Conservation (phyloP, 495 filamentous ascomycete genomes). For the Penicillium silybi region DNA sequence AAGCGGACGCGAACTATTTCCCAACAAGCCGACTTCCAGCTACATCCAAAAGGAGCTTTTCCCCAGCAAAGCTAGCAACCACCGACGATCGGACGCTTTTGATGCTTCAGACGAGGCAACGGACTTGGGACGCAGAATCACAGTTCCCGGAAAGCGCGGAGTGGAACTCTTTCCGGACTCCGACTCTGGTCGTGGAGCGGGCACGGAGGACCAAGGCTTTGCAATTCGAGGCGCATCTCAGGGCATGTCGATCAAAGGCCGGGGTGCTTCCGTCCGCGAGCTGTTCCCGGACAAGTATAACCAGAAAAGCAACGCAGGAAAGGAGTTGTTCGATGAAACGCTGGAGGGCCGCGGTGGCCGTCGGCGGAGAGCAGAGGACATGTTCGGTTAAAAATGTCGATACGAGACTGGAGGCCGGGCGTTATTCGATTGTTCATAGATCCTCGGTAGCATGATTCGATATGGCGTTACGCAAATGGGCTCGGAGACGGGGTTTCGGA, state of each 20-base stretch:
- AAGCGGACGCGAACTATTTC: constrained; percentile 43
- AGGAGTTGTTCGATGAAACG: constrained; percentile 64
- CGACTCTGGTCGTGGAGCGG: constrained; percentile 4
- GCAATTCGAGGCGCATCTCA: constrained; percentile 60
- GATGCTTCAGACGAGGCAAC: constrained; percentile 62
- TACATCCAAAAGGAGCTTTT: constrained; percentile 65
- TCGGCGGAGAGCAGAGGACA: constrained; percentile 47
- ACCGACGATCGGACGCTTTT: constrained; percentile 61
- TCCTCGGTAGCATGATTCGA: constrained; percentile 14
- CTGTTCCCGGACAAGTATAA: constrained; percentile 65
- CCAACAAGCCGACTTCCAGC: constrained; percentile 43
- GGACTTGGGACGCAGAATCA: constrained; percentile 50
- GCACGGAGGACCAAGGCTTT: constrained; percentile 56
- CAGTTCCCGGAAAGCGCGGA: constrained; percentile 43
- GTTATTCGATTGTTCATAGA: constrained; percentile 4
- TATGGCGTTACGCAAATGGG: constrained; percentile 16
- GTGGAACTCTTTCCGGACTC: constrained; percentile 40
- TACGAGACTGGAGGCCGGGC: background rate
- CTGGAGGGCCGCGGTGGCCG: constrained; percentile 47
- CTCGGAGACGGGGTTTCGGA: background rate
- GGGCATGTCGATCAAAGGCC: constrained; percentile 45
- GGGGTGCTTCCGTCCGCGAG: constrained; percentile 56
- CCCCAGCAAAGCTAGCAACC: constrained; percentile 57
- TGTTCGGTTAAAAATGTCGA: constrained; percentile 38
- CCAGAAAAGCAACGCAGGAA: constrained; percentile 56